Base-by-base conservation (phyloP, 139 green algal species). In the Closterium sp. region DNA sequence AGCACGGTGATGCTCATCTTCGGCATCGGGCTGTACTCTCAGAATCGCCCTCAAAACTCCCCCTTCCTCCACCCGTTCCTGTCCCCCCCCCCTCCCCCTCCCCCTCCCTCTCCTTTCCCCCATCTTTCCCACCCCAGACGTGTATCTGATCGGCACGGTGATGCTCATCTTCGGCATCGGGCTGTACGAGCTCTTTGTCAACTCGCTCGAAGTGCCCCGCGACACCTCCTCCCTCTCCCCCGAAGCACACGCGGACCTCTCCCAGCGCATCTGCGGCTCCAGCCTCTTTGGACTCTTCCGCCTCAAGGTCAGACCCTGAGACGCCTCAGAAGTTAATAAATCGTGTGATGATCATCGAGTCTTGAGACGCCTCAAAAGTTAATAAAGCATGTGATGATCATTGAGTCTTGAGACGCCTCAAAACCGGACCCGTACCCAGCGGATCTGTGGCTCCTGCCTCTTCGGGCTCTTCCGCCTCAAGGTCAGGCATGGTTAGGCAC, bases 101-200 rank as follows among this genome's bases (percentile, higher is more conserved):
- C 12, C 55, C 55, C 55, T 19, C 12, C 5, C 5, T 19, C 55
- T 19, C 55, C 0, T 4, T 28, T 2, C 55, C 36, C 5, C 36
- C 36, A 55, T 6, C 4, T 6, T 55, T 4, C 36, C 36, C 2
- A 66, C 38, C 16, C 38, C 38, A 76, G 84, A 88, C 10, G 32
- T 88, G 1, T 88, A 88, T 31, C 84, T 88, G 31, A 88, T 88
- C 7, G 84, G 84, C 33, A 88, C 84, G 5, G 84, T 88, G 12
- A 35, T 88, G 84, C 84, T 88, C 31, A 88, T 88, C 30, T 88
- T 90, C 34, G 87, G 87, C 28, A 90, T 90, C 33, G 87, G 87
- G 16, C 87, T 90, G 30, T 83, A 90, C 33, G 87, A 90, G 38
- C 87, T 90, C 38, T 90, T 90, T 83, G 34, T 90, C 87, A 90